Evolutionary conservation across 768 basidiomycete genomes (phyloP).

Genomic region (Hortiboletus flavorubellus): DNA sequence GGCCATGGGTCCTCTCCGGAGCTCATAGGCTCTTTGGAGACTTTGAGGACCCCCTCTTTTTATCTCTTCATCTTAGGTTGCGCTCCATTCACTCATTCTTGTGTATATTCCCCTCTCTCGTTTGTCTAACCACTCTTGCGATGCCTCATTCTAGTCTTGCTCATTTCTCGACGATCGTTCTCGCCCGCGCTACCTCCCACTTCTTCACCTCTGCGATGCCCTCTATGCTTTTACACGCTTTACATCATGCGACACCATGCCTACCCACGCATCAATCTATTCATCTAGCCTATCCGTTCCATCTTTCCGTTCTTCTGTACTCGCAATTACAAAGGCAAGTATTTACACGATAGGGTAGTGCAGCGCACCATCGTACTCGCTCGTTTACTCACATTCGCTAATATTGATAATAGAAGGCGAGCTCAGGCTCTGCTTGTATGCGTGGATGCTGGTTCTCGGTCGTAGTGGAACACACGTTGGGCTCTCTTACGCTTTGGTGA

Average conservation of each 20-base stretch:
- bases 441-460: too few species aligned
- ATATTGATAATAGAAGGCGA: background rate
- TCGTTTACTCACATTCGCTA: conserved; percentile 1
- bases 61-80: background rate
- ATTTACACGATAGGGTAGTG: conserved; percentile 9
- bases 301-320: background rate
- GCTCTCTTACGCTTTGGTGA: too few species aligned
- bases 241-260: conserved; percentile 10
- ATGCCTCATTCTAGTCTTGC: conserved; percentile 10
- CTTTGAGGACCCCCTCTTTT: background rate
- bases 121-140: conserved; percentile 9
- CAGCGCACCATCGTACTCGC: conserved; percentile 5
- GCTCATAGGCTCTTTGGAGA: conserved; percentile 6
- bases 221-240: background rate
- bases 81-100: conserved; percentile 9
- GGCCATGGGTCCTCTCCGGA: conserved; percentile 30
- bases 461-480: background rate
- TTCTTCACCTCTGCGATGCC: conserved; percentile 1
- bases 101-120: background rate
- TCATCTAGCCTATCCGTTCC: conserved; percentile 7
- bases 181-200: background rate
- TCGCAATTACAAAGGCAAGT: background rate
- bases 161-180: conserved; percentile 9
- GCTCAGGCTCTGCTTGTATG: background rate
- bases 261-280: background rate